Base-by-base conservation (phyloP, 306 rosid genomes). In the Ormosia emarginata region DNA sequence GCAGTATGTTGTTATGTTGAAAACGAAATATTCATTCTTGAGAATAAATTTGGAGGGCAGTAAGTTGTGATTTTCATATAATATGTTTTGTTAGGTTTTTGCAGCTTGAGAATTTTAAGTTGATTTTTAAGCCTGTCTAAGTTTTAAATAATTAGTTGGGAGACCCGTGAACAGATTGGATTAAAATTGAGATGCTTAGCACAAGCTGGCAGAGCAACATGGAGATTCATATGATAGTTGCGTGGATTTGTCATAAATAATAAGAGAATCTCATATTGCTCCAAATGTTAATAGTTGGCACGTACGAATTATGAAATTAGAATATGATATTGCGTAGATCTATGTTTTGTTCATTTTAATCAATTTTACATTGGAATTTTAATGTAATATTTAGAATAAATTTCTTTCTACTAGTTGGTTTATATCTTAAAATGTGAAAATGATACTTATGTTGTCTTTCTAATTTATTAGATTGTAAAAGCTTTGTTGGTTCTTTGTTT, bases 401-500 rank as follows among this genome's bases (percentile, higher is more conserved):
- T 24, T 56, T 36, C 39, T 46, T 68, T 71, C 75, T 30, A 17
- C 40, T 59, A 7, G 37, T 63, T 61, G 37, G 55, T 71, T 30
- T 57, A 29, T 64, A 55, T 77, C 2, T 30, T 83, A 9, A 65
- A 76, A 34, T 47, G 32, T 59, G 64, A 81, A 77, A 47, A 68
- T 34, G 67, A 44, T 66, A 43, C 77, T 44, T 8, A 18, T 43
- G 72, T n/a, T 59, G 36, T 32, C 85, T 18, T 57, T 58, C 46
- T 39, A 17, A 17, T 57, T 58, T 34, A 67, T 78, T 6, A 41
- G 33, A 71, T 71, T 71, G 33, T 73, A 67, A 71, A 74, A 71
- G 65, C 61, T 56, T 75, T 40, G 15, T 32, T 55, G n/a, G 43
- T 61, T 78, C 33, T 43, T 85, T 80, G 47, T 63, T 55, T 67